phyloP scores from a whole-genome alignment of 2,329 filamentous ascomycete species.

The Cercospora sesami region DNA sequence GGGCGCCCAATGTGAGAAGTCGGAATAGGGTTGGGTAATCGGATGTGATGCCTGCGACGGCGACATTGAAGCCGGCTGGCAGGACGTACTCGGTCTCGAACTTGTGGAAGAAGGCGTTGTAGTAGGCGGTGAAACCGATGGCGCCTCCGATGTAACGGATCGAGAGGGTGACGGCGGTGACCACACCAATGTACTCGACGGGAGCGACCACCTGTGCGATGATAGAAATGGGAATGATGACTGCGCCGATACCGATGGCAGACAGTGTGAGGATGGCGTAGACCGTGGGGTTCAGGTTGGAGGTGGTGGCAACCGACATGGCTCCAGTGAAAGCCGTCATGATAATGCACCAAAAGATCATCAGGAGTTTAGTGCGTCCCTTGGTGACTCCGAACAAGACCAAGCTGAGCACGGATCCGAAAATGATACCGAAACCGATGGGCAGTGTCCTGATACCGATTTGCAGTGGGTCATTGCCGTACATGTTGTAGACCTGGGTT shows the following conservation, averaged over 20 bases:
- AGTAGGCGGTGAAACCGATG: slow-evolving; percentile 53
- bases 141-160: slow-evolving; percentile 68
- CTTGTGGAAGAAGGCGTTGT: slow-evolving; percentile 55
- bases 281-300: slow-evolving; percentile 31
- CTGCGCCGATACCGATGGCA: slow-evolving; percentile 65
- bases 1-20: slow-evolving; percentile 26
- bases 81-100: slow-evolving; percentile 24
- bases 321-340: slow-evolving; percentile 61
- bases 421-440: slow-evolving; percentile 63
- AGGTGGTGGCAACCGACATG: slow-evolving; percentile 30
- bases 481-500: slow-evolving; percentile 64
- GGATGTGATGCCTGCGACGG: slow-evolving; percentile 21
- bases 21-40: slow-evolving; percentile 24
- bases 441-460: slow-evolving; percentile 67
- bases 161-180: slow-evolving; percentile 66
- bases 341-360: slow-evolving; percentile 59
- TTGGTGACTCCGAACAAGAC: slow-evolving; percentile 58
- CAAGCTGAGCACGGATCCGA: slow-evolving; percentile 61
- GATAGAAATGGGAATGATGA: slow-evolving; percentile 66
- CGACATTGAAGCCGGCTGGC: slow-evolving; percentile 23
- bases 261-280: slow-evolving; percentile 58
- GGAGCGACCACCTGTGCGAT: slow-evolving; percentile 68
- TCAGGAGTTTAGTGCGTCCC: slow-evolving; percentile 62
- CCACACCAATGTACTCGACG: slow-evolving; percentile 67
- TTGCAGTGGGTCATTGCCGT: slow-evolving; percentile 59